A percentile compares a stretch with the other conserved stretches of the same genome.
Conservation (phyloP, 1,284 basidiomycete genomes). For the Microbotryum saponariae region DNA sequence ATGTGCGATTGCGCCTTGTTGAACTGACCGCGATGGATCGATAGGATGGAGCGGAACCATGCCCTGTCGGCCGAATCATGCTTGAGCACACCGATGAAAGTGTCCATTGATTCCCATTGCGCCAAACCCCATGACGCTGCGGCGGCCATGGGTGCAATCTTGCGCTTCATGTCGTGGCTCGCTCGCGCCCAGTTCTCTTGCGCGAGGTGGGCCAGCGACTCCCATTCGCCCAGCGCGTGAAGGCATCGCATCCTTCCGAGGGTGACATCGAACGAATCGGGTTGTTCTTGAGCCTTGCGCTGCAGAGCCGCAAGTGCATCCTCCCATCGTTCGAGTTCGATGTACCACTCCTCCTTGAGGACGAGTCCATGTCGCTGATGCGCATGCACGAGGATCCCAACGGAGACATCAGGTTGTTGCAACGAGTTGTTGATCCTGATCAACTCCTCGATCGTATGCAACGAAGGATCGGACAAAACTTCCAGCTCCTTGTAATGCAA, state of each 20-base stretch:
- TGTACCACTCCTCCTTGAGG: constrained; percentile 93
- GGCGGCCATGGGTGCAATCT: constrained; percentile 93
- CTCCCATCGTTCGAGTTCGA: constrained; percentile 92
- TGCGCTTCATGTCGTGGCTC: constrained; percentile 71
- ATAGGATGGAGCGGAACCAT: constrained; percentile 92
- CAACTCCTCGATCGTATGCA: constrained; percentile 77
- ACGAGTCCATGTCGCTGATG: constrained; percentile 56
- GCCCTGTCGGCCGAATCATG: constrained; percentile 86
- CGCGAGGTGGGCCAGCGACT: constrained; percentile 76
- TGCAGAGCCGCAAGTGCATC: constrained; percentile 86
- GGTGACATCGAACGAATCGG: constrained; percentile 63
- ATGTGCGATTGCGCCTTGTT: constrained; percentile 83
- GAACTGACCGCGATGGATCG: constrained; percentile 94
- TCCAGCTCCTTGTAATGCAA: constrained; percentile 98
- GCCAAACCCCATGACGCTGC: constrained; percentile 94
- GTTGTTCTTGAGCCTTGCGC: constrained; percentile 62
- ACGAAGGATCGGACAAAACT: constrained; percentile 81
- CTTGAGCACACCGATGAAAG: constrained; percentile 92
- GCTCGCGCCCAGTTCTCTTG: constrained; percentile 80
- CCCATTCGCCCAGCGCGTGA: constrained; percentile 98
- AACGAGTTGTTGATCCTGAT: constrained; percentile 96
- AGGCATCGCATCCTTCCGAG: constrained; percentile 88
- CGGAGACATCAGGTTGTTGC: constrained; percentile 93
- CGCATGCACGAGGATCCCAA: constrained; percentile 84
- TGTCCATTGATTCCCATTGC: constrained; percentile 98